A percentile compares a stretch with the other conserved stretches of the same genome.
phyloP scores from a whole-genome alignment of 2,329 filamentous ascomycete genomes.

The Epichloe bromicola region DNA sequence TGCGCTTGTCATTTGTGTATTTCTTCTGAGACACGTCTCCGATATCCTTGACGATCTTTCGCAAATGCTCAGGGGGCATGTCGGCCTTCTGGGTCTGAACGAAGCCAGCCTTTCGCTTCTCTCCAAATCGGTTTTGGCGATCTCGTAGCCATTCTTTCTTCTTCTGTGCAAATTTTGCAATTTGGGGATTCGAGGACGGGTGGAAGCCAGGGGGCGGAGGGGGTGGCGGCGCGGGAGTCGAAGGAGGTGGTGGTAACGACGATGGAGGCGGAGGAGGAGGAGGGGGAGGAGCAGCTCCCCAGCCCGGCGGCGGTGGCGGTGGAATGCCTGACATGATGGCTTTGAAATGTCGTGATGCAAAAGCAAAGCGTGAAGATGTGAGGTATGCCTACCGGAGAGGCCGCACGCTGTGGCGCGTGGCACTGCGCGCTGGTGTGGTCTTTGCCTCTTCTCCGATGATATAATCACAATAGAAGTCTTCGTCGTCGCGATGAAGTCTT shows the following conservation, averaged over 20 bases:
- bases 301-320: slow-evolving; percentile 45
- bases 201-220: slow-evolving; percentile 80
- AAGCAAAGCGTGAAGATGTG: slow-evolving; percentile 13
- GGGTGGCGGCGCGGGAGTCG: slow-evolving; percentile 40
- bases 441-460: slow-evolving; percentile 6
- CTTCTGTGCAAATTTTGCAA: slow-evolving; percentile 94
- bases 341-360: slow-evolving; percentile 14
- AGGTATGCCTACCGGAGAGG: slow-evolving; percentile 13
- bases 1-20: slow-evolving; percentile 96
- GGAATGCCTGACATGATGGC: slow-evolving; percentile 38
- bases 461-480: background rate
- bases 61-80: slow-evolving; percentile 97
- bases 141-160: slow-evolving; percentile 96
- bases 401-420: slow-evolving; percentile 24
- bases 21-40: slow-evolving; percentile 99
- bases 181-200: slow-evolving; percentile 66
- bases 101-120: slow-evolving; percentile 93
- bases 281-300: slow-evolving; percentile 37
- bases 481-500: slow-evolving; percentile 3
- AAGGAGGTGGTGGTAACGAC: slow-evolving; percentile 42
- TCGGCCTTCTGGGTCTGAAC: slow-evolving; percentile 97
- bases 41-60: slow-evolving; percentile 97
- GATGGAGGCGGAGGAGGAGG: slow-evolving; percentile 43
- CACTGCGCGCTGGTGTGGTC: slow-evolving; percentile 17
- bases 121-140: slow-evolving; percentile 85